Base-by-base conservation (phyloP, 2,329 filamentous ascomycete genomes). In the Colletotrichum aenigma region DNA sequence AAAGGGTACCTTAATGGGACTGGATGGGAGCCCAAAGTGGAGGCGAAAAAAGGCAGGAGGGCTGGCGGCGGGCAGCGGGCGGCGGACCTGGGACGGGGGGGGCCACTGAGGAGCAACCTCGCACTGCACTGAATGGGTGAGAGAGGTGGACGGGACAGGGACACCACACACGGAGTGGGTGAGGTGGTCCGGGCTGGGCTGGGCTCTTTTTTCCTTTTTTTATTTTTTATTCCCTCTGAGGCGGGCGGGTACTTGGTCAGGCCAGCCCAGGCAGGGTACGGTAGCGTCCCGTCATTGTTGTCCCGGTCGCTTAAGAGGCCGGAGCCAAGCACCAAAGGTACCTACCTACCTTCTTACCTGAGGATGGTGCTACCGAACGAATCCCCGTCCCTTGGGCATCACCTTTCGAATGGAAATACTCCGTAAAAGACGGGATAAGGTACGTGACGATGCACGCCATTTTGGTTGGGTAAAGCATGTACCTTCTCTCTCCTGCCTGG, bases 11-110 rank as follows among this genome's bases (percentile, higher is more conserved):
- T 75, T 77, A 72, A 71, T 67, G 68, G 71, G 67, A 48, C 43
- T 48, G 43, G 43, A 71, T 77, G 67, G 67, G 75, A 75, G 75
- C 75, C 72, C 73, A 75, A 75, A 71, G 72, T 75, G 72, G 75
- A 72, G 75, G 72, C 73, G 75, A 75, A 65, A 71, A 61, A 61
- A 61, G 58, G 58, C 30, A 61, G 58, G 32, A 77, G 65, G 64
- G 55, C 56, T 66, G 61, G 61, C 56, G 34, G 36, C 68, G 68
- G 55, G 36, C 66, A 52, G 68, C 68, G 72, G 71, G 68, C 62
- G 56, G 69, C 73, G 73, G 73, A 75, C 69, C 69, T 75, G 38
- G 69, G 73, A 58, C 36, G 52, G 72, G 26, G 60, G 68, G 18
- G 43, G 8, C 43, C 43, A 48, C 43, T 48, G 43, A 48, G 43